phyloP scores from a whole-genome alignment of 495 filamentous ascomycete species.

The Tuber calosporum region DNA sequence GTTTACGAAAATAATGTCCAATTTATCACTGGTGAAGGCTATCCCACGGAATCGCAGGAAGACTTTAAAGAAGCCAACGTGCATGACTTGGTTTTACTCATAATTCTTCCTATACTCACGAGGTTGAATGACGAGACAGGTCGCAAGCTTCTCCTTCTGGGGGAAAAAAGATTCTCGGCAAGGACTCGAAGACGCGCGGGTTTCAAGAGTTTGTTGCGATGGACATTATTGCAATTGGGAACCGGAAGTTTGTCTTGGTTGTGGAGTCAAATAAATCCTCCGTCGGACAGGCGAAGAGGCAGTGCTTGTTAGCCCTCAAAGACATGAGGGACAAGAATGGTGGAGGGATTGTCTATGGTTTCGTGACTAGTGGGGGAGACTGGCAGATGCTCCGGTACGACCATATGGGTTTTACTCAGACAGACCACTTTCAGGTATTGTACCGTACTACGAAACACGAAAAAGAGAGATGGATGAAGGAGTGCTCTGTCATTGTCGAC shows the following conservation, averaged over 20 bases:
- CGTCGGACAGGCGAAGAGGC: too few relatives aligned
- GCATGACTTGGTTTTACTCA: constrained; percentile 10
- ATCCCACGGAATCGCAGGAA: background rate
- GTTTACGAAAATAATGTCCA: constrained; percentile 8
- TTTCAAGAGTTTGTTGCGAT: background rate
- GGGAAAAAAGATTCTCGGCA: constrained; percentile 12
- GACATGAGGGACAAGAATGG: too few relatives aligned
- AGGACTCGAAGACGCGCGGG: background rate
- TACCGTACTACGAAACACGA: constrained; percentile 1
- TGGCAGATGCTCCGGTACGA: too few relatives aligned
- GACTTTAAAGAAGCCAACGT: constrained; percentile 14
- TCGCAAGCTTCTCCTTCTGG: constrained; percentile 5
- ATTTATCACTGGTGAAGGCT: constrained; percentile 9
- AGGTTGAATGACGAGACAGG: background rate
- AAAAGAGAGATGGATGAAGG: constrained; percentile 11
- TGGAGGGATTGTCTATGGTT: too few relatives aligned
- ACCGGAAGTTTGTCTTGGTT: too few relatives aligned
- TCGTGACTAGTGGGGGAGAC: too few relatives aligned
- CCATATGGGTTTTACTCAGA: too few relatives aligned
- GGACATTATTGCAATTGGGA: background rate
- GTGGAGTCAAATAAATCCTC: too few relatives aligned
- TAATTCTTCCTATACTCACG: constrained; percentile 7
- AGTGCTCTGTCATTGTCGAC: constrained; percentile 7
- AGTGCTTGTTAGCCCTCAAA: too few relatives aligned
- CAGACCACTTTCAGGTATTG: too few relatives aligned